Conservation (phyloP, 176 grass and related monocot genomes). For the Aegilops sharonensis region DNA sequence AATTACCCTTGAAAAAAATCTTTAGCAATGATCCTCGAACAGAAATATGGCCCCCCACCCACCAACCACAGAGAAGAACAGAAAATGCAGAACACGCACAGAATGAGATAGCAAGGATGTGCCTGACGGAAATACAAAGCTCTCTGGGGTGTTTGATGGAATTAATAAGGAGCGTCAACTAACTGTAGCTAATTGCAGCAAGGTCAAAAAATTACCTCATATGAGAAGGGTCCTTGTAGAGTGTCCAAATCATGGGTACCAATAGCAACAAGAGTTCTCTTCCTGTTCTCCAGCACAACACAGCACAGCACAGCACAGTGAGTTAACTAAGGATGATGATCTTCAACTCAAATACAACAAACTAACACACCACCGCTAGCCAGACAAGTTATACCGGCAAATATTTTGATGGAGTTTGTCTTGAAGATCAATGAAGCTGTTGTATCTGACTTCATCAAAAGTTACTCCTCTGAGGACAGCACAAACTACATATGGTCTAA, state of each 20-base stretch:
- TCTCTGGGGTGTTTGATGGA: not conserved
- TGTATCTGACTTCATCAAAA: constrained; percentile 91
- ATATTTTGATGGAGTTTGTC: constrained; percentile 99
- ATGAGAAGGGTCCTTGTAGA: constrained; percentile 78
- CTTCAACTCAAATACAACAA: constrained; percentile 23
- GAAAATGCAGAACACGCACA: not conserved
- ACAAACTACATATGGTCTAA: constrained; percentile 89
- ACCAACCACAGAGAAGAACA: not conserved
- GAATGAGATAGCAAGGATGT: constrained; percentile 1
- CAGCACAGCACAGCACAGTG: not conserved
- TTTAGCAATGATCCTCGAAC: not conserved
- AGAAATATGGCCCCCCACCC: not conserved
- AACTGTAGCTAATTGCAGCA: not conserved
- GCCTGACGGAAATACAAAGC: not conserved
- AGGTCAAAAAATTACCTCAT: constrained; percentile 63
- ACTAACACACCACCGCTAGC: not conserved
- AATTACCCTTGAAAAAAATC: not conserved
- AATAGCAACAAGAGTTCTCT: constrained; percentile 93
- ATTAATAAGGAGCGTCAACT: constrained; percentile 5
- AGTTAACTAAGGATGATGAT: constrained; percentile 27
- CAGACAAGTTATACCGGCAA: constrained; percentile 64
- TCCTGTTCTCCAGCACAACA: constrained; percentile 44
- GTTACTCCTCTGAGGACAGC: constrained; percentile 83
- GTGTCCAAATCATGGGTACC: constrained; percentile 97
- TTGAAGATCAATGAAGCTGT: constrained; percentile 99